Base-by-base conservation (phyloP, 257 asterid species). In the Solanum sitiens region DNA sequence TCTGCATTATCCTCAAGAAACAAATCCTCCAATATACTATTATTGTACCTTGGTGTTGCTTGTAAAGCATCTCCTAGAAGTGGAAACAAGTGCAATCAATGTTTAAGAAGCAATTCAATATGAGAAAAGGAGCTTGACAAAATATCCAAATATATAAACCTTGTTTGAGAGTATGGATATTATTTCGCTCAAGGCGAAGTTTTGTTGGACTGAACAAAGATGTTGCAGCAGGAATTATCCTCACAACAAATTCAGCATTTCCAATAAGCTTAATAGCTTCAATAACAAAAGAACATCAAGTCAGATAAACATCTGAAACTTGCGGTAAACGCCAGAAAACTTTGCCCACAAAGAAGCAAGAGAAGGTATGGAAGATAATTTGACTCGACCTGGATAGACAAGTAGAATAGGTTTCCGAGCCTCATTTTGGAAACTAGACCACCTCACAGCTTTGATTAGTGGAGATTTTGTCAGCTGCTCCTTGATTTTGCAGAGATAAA, bases 21-120 rank as follows among this genome's bases (percentile, higher is more conserved):
- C 98, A 97, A 92, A 94, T 97, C 99, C 95, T 97, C 99, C 91
- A 97, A 86, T 89, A 97, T 97, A 86, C 99, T 97, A 86, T 90
- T 92, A 90, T 96, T 97, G 91, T 97, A 97, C 90, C 86, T 92
- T 11, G 96, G 98, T 45, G 99, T 97, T 86, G 99, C 94, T 92
- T 90, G 92, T 86, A 88, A 82, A 90, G 84, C 84, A 91, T 65
- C 92, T 85, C 89, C 91, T 91, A 3, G 83, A 23, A 71, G 74
- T 83, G 74, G 83, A 86, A 71, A 74, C 30, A 82, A 82, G 85
- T 82, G 30, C 44, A 32, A 82, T 50, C 85, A 50, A 16, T 47
- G 70, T 63, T 63, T 44, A 71, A 53, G 15, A 83, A 5, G 30
- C 84, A 85, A 39, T 65, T 39, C 47, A 61, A 65, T 7, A 80